Conservation (phyloP, 1,139 yeast species). For the Nakaseomyces bracarensis region DNA sequence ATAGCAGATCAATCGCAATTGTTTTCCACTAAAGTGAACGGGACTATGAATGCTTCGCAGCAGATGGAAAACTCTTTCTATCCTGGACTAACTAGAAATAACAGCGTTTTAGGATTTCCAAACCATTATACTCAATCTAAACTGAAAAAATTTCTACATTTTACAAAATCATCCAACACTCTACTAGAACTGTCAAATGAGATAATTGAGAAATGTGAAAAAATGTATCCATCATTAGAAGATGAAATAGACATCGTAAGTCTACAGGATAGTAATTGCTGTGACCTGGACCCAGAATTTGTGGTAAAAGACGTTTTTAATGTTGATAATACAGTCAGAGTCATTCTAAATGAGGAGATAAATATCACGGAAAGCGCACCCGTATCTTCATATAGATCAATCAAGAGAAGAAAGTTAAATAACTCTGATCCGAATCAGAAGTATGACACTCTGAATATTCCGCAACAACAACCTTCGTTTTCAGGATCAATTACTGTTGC, state of each 20-base stretch:
- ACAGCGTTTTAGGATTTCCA: neutral
- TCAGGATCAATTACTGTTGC: conserved; percentile 22
- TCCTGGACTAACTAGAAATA: conserved; percentile 7
- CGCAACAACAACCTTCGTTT: conserved; percentile 11
- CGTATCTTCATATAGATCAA: conserved; percentile 15
- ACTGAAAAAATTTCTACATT: conserved; percentile 50
- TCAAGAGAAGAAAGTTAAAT: conserved; percentile 23
- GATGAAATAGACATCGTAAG: conserved; percentile 44
- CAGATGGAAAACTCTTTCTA: conserved; percentile 1
- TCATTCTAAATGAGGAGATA: conserved; percentile 41
- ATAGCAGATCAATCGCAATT: conserved; percentile 9
- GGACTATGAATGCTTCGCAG: conserved; percentile 4
- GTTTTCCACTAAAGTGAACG: conserved; percentile 9
- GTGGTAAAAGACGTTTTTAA: conserved; percentile 53
- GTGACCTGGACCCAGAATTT: conserved; percentile 75
- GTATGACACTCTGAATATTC: conserved; percentile 10
- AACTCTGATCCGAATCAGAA: conserved; percentile 6
- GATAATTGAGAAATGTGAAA: conserved; percentile 43
- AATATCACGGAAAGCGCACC: conserved; percentile 17
- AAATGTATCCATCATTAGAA: conserved; percentile 53
- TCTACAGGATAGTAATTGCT: conserved; percentile 54
- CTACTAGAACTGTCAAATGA: conserved; percentile 45
- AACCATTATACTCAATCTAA: conserved; percentile 14
- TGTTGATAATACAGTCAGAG: conserved; percentile 45
- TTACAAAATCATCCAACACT: conserved; percentile 42